Base-by-base conservation (phyloP, 148 eudicot species). In the Oxyria digyna region DNA sequence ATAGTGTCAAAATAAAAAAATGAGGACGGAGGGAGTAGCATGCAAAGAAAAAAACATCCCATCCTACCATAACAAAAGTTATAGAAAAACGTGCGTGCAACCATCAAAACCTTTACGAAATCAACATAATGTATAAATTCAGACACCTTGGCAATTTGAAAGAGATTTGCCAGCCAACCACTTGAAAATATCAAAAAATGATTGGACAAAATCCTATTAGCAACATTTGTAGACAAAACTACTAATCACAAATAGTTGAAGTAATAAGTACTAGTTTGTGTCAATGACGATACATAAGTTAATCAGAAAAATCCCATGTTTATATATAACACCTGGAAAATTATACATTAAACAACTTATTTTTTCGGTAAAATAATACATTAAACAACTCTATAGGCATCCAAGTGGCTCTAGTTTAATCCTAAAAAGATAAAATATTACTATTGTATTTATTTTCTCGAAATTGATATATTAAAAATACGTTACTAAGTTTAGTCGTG, bases 81-180 rank as follows among this genome's bases (percentile, higher is more conserved):
- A 38, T 1, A 46, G 8, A 29, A 31, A 59, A 59, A 59, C 65
- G 65, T 59, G 65, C 65, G 3, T 15, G n/a, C 65, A 59, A 59
- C 62, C 65, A 59, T 27, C 65, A 59, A 59, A 14, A 27, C 35
- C 7, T 15, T 46, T 35, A 35, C 38, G 6, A 35, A 46, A 3
- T 15, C n/a, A 45, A 14, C 14, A 46, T 9, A 52, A 7, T 50
- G 12, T 55, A 55, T 55, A 24, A 55, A 10, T 24, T 23, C 6
- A 57, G 35, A 59, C 65, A 29, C 38, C 37, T 14, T 29, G 64
- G 65, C 35, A 59, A 1, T 59, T 59, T 29, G 37, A 59, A 59
- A 15, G 35, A 29, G 37, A 59, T 59, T 31, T 59, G 65, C 38
- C 65, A 59, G 65, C 65, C 20, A 59, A 59, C 18, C 65, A 59